These are phyloP conservation scores for Paramecium primaurelia DNA, from an alignment of 73 alveolate genomes.

Conservation along the genomic window DNA sequence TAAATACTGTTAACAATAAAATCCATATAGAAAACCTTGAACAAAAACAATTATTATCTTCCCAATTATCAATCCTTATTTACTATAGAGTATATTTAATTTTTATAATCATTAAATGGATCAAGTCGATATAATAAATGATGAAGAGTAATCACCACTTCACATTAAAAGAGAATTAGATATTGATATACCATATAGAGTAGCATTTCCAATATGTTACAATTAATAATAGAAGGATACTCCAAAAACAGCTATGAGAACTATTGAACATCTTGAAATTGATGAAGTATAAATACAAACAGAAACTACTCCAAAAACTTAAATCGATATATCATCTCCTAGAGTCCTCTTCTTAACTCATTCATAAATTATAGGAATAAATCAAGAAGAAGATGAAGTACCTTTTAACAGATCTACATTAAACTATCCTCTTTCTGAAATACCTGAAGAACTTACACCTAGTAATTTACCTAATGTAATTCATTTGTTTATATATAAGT, in stretches of 20 bases:
- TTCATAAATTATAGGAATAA: constrained; percentile 18
- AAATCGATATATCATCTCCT: constrained; percentile 16
- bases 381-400: not conserved
- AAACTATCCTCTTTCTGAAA: not conserved
- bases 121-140: not conserved
- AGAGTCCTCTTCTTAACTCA: constrained; percentile 28
- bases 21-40: not conserved
- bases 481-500: not conserved
- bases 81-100: not conserved
- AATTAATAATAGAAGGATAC: not conserved
- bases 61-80: not conserved
- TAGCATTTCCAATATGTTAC: not conserved
- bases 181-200: constrained; percentile 1
- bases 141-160: constrained; percentile 36
- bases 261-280: not conserved
- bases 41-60: not conserved
- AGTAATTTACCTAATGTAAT: not conserved
- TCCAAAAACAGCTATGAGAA: not conserved
- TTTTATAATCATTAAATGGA: constrained; percentile 11
- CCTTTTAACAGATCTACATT: not conserved
- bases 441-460: constrained; percentile 31
- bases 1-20: not conserved
- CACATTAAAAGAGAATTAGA: constrained; percentile 31
- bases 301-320: constrained; percentile 24
- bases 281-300: not conserved